Evolutionary conservation across 2,329 filamentous ascomycete species (phyloP).

Genomic region (Corinectria fuckeliana): DNA sequence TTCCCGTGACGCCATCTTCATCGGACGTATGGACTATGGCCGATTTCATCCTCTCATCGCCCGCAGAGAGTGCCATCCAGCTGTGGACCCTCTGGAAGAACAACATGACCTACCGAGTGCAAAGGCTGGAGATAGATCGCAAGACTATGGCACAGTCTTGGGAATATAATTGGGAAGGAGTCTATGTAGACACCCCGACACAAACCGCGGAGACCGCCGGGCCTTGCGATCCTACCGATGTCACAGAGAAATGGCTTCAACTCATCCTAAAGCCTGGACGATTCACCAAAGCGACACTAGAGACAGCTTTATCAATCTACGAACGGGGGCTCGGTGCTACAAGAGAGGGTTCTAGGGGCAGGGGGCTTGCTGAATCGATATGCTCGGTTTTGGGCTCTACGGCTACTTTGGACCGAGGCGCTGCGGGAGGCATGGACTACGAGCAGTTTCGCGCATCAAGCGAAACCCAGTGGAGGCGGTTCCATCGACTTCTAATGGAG

Average conservation of each 20-base stretch:
- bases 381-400: slow-evolving; percentile 74
- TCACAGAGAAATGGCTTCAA: slow-evolving; percentile 84
- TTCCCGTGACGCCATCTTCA: slow-evolving; percentile 72
- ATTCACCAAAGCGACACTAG: slow-evolving; percentile 80
- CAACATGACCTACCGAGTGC: slow-evolving; percentile 78
- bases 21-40: slow-evolving; percentile 81
- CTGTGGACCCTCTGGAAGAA: slow-evolving; percentile 87
- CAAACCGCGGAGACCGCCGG: slow-evolving; percentile 64
- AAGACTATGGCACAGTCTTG: slow-evolving; percentile 68
- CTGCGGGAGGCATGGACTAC: slow-evolving; percentile 74
- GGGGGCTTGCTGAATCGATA: slow-evolving; percentile 76
- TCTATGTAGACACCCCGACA: slow-evolving; percentile 65
- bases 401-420: slow-evolving; percentile 66
- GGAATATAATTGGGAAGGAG: slow-evolving; percentile 72
- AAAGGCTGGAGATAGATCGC: slow-evolving; percentile 75
- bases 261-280: slow-evolving; percentile 83
- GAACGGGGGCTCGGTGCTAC: slow-evolving; percentile 63
- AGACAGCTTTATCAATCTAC: slow-evolving; percentile 84
- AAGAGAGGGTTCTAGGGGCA: slow-evolving; percentile 51
- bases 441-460: slow-evolving; percentile 75
- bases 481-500: slow-evolving; percentile 85
- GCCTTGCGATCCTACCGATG: slow-evolving; percentile 69
- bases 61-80: slow-evolving; percentile 60
- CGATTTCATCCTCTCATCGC: slow-evolving; percentile 71
- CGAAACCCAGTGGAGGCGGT: slow-evolving; percentile 86